phyloP scores from a whole-genome alignment of 2,329 filamentous ascomycete species.

The Aspergillaceae sp. region DNA sequence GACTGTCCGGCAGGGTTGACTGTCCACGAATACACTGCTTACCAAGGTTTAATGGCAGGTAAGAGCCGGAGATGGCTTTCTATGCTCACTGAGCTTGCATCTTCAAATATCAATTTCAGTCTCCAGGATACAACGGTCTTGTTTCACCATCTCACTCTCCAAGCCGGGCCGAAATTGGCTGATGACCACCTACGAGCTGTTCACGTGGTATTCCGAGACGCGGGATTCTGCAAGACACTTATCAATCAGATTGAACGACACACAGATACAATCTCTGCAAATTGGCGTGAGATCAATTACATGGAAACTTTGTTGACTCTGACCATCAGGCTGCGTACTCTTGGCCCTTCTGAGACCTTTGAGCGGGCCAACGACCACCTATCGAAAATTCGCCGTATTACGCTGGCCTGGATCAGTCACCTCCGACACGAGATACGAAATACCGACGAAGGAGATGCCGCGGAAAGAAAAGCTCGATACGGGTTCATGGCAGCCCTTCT shows the following conservation, averaged over 20 bases:
- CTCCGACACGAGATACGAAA: slow-evolving; percentile 41
- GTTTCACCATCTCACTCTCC: slow-evolving; percentile 45
- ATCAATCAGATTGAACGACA: slow-evolving; percentile 41
- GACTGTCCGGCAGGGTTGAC: slow-evolving; percentile 41
- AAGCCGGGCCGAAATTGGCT: slow-evolving; percentile 44
- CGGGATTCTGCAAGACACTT: slow-evolving; percentile 42
- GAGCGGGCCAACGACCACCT: slow-evolving; percentile 28
- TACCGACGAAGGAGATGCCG: slow-evolving; percentile 29
- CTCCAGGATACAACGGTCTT: slow-evolving; percentile 43
- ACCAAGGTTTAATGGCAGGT: slow-evolving; percentile 38
- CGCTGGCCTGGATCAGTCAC: slow-evolving; percentile 42
- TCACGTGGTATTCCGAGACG: slow-evolving; percentile 46
- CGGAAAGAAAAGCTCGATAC: slow-evolving; percentile 36
- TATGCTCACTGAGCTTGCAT: slow-evolving; percentile 44
- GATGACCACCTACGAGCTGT: slow-evolving; percentile 34
- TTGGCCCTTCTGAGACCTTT: slow-evolving; percentile 14
- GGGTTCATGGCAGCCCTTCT: slow-evolving; percentile 50
- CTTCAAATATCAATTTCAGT: slow-evolving; percentile 53
- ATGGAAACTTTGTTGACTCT: slow-evolving; percentile 53
- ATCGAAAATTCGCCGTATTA: slow-evolving; percentile 33
- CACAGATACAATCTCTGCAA: slow-evolving; percentile 41
- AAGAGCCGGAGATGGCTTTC: slow-evolving; percentile 40
- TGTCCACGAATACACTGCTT: slow-evolving; percentile 43
- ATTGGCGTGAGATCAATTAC: slow-evolving; percentile 51
- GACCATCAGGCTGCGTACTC: slow-evolving; percentile 32